phyloP scores from a whole-genome alignment of 768 basidiomycete genomes.

The Lactifluus echinatus region DNA sequence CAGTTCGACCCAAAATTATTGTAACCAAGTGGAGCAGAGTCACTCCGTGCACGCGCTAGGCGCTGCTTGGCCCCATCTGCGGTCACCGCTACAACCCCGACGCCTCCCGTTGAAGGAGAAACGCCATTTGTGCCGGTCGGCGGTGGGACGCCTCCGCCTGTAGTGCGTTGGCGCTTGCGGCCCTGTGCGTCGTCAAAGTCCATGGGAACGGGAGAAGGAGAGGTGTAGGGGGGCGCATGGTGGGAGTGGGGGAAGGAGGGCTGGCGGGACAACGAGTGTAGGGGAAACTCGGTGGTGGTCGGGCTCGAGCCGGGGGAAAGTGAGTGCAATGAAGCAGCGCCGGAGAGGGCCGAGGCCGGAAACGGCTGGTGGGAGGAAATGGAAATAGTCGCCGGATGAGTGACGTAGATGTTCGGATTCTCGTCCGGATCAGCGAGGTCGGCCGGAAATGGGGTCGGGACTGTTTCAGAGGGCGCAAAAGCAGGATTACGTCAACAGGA shows the following conservation, averaged over 20 bases:
- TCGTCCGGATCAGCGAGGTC: slow-evolving; percentile 47
- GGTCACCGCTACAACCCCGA: not conserved
- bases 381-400: slow-evolving; percentile 44
- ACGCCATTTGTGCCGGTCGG: slow-evolving; percentile 3
- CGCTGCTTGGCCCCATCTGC: slow-evolving; percentile 31
- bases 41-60: slow-evolving; percentile 53
- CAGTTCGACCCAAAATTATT: slow-evolving; percentile 27
- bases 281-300: slow-evolving; percentile 39
- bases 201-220: slow-evolving; percentile 27
- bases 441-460: slow-evolving; percentile 30
- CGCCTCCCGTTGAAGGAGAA: slow-evolving; percentile 1
- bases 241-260: slow-evolving; percentile 51
- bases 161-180: slow-evolving; percentile 46
- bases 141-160: not conserved
- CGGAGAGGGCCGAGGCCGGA: slow-evolving; percentile 31
- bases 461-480: slow-evolving; percentile 18
- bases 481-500: not conserved
- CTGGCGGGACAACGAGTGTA: slow-evolving; percentile 43
- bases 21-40: slow-evolving; percentile 60
- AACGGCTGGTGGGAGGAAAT: slow-evolving; percentile 26
- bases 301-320: slow-evolving; percentile 46
- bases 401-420: slow-evolving; percentile 62
- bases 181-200: slow-evolving; percentile 27
- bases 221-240: slow-evolving; percentile 25
- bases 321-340: slow-evolving; percentile 39